Base-by-base conservation (phyloP, 1,284 basidiomycete species). In the Flammula alnicola region DNA sequence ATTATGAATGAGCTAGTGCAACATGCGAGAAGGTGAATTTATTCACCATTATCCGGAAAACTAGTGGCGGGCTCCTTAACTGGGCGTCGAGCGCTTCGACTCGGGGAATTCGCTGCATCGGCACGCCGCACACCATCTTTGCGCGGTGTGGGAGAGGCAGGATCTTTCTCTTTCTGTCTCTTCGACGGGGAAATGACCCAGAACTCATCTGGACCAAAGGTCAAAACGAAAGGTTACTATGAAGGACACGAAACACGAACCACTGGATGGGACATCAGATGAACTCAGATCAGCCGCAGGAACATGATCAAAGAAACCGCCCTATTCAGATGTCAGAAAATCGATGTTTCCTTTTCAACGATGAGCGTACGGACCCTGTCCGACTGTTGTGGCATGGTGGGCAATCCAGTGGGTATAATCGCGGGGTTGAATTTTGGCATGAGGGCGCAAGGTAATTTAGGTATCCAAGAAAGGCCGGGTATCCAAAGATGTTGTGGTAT, bases 401-500 rank as follows among this genome's bases (percentile, higher is more conserved):
- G 30, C 27, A 31, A 23, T n/a, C n/a, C n/a, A n/a, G n/a, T n/a
- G n/a, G n/a, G n/a, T 36, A n/a, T n/a, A 27, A 20, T 35, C 27
- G 35, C 23, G 19, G 30, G 33, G 19, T 51, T 33, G 43, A 35
- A 26, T 23, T 20, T 43, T 14, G 17, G 10, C 26, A 25, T 36
- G 17, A n/a, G n/a, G n/a, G n/a, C n/a, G 32, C 5, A 25, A 44
- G 17, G 31, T 8, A 44, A 11, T 26, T 10, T 40, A 39, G 47
- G 43, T 45, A 43, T 45, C 44, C 30, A 43, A 49, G 47, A 47
- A 38, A 51, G 37, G 29, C 46, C 25, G 49, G 51, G 54, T 56
- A 56, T 58, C 48, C 32, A 46, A 47, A 30, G 44, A 31, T 42
- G 32, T 35, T 35, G 39, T 36, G 26, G 22, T 40, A 29, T 43